A percentile compares a stretch with the other conserved stretches of the same genome.
Conservation (phyloP, 805 yeast genomes). For the Sugiyamaella qingdaonensis region DNA sequence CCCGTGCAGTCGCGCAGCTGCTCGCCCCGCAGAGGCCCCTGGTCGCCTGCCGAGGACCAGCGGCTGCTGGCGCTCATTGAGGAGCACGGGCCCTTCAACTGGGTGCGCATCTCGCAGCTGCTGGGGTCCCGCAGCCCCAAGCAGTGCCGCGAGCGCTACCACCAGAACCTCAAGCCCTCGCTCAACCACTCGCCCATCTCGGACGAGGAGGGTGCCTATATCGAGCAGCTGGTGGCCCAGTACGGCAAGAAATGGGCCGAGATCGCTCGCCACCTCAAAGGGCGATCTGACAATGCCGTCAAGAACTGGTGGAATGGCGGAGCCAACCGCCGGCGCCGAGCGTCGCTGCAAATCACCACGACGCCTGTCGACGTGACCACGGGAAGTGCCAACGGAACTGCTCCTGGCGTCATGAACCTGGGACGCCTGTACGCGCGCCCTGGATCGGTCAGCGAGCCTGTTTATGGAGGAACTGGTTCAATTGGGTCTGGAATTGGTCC, state of each 20-base stretch:
- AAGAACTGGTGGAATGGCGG: constrained; percentile 98
- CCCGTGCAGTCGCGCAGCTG: constrained; percentile 4
- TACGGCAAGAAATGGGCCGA: constrained; percentile 94
- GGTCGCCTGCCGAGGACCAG: constrained; percentile 84
- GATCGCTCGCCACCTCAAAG: constrained; percentile 80
- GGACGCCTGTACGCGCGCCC: not conserved
- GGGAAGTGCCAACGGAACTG: not conserved
- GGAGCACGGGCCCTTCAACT: constrained; percentile 73
- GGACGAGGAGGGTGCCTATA: constrained; percentile 74
- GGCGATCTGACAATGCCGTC: constrained; percentile 85
- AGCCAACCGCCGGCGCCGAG: constrained; percentile 66
- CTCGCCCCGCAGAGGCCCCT: constrained; percentile 63
- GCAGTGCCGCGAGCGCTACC: constrained; percentile 88
- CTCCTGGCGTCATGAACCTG: constrained; percentile 5
- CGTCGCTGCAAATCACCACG: constrained; percentile 20
- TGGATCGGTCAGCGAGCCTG: not conserved
- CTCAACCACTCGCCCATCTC: constrained; percentile 79
- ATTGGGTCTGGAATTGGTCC: no score
- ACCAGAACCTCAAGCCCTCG: constrained; percentile 83
- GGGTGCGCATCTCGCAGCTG: constrained; percentile 80
- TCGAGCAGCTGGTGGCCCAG: constrained; percentile 70
- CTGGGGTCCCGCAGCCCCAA: constrained; percentile 80
- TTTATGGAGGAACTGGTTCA: no score
- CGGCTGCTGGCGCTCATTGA: constrained; percentile 64
- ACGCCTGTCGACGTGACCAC: not conserved